phyloP scores from a whole-genome alignment of 2,329 filamentous ascomycete species.

The Neonectria magnoliae region DNA sequence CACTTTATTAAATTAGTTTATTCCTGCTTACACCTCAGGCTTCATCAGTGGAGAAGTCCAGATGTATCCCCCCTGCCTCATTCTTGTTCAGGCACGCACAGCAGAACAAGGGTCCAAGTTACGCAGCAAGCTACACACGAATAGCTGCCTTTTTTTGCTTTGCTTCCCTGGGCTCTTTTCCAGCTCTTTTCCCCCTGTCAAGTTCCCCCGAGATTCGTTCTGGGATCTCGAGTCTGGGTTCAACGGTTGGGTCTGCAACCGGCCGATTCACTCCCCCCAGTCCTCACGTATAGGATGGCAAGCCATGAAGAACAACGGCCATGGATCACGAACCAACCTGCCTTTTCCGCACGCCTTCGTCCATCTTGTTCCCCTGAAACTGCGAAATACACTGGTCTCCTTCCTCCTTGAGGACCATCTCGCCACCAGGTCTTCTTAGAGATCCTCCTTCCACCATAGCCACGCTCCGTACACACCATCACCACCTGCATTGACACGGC shows the following conservation, averaged over 20 bases:
- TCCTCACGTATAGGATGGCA: conserved; percentile 3
- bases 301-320: not conserved
- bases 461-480: not conserved
- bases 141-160: not conserved
- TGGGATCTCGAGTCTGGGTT: not conserved
- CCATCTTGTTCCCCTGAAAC: conserved; percentile 1
- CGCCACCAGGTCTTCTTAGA: not conserved
- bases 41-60: no score
- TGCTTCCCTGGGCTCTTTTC: not conserved
- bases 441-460: not conserved
- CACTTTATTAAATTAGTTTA: not conserved
- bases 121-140: no score
- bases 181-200: no score
- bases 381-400: not conserved
- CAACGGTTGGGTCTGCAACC: not conserved
- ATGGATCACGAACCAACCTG: not conserved
- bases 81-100: not conserved
- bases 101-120: not conserved
- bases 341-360: not conserved
- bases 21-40: not conserved
- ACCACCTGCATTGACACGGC: not conserved
- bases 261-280: conserved; percentile 3
- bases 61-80: no score
- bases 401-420: not conserved
- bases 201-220: not conserved